phyloP scores from a whole-genome alignment of 2,329 filamentous ascomycete species.

The Septoria petroselini region DNA sequence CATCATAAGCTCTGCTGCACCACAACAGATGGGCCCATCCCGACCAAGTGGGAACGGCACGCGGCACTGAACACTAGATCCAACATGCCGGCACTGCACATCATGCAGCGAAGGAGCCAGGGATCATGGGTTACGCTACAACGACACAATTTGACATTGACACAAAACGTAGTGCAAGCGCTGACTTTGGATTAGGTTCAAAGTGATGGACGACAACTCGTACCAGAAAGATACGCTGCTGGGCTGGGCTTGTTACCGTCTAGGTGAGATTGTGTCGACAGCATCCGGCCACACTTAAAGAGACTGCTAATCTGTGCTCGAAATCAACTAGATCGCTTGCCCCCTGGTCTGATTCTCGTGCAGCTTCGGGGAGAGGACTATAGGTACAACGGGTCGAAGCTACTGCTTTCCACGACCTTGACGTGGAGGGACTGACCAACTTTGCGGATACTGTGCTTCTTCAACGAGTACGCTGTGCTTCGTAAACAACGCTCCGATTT shows the following conservation, averaged over 20 bases:
- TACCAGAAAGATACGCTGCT: conserved; percentile 69
- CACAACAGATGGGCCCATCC: no score
- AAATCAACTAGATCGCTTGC: conserved; percentile 60
- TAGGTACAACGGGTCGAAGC: conserved; percentile 60
- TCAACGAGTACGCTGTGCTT: conserved; percentile 5
- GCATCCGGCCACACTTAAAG: neutral
- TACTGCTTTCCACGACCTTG: conserved; percentile 56
- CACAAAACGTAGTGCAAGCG: neutral
- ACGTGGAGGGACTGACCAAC: neutral
- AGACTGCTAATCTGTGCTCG: neutral
- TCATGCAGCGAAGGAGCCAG: no score
- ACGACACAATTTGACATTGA: no score
- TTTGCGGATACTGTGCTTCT: neutral
- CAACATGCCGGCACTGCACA: no score
- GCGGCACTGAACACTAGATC: no score
- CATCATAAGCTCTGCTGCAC: no score
- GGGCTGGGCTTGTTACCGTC: conserved; percentile 82
- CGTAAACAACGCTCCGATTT: neutral
- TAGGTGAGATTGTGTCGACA: conserved; percentile 39
- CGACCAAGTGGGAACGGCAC: no score
- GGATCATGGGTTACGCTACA: no score
- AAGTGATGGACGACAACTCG: conserved; percentile 79
- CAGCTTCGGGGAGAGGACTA: conserved; percentile 70
- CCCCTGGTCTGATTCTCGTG: conserved; percentile 72
- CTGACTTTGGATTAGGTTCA: conserved; percentile 56